These are phyloP conservation scores for Ogataea zsoltii DNA, from an alignment of 805 yeast species.

Conservation along the genomic window DNA sequence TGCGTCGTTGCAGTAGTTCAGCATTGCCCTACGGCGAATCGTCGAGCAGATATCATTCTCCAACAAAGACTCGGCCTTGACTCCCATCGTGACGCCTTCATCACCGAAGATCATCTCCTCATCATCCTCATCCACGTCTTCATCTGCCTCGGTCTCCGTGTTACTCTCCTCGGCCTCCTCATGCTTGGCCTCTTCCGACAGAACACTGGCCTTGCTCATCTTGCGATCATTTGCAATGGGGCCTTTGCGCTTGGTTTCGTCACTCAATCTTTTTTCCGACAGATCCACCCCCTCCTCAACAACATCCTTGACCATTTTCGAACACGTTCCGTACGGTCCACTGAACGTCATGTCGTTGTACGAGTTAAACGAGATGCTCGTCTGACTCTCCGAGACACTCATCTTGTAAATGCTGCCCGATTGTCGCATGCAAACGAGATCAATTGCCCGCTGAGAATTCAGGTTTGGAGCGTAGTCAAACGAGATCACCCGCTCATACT, in stretches of 20 bases:
- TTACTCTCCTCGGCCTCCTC: slow-evolving; percentile 14
- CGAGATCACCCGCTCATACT: slow-evolving; percentile 78
- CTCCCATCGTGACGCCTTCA: slow-evolving; percentile 18
- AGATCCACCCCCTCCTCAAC: slow-evolving; percentile 16
- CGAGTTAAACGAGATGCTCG: slow-evolving; percentile 64
- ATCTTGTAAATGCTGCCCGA: slow-evolving; percentile 84
- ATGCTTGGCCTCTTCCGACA: not conserved
- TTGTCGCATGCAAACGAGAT: slow-evolving; percentile 84
- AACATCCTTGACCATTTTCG: slow-evolving; percentile 41
- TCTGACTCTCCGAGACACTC: slow-evolving; percentile 69
- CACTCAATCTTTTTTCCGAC: slow-evolving; percentile 1
- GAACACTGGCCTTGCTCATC: not conserved
- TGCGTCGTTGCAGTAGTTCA: slow-evolving; percentile 74
- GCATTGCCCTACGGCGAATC: slow-evolving; percentile 68
- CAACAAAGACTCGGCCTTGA: slow-evolving; percentile 40
- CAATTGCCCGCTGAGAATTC: slow-evolving; percentile 51
- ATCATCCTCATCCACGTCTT: slow-evolving; percentile 18
- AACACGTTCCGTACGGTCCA: slow-evolving; percentile 56
- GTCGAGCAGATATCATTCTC: slow-evolving; percentile 72
- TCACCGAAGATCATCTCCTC: slow-evolving; percentile 26
- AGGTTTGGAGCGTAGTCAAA: slow-evolving; percentile 76
- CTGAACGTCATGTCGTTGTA: slow-evolving; percentile 63
- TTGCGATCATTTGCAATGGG: not conserved
- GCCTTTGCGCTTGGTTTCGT: not conserved
- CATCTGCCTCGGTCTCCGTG: slow-evolving; percentile 32